These are phyloP conservation scores for Penicillium maclennaniae DNA, from an alignment of 495 filamentous ascomycete species.

Conservation along the genomic window DNA sequence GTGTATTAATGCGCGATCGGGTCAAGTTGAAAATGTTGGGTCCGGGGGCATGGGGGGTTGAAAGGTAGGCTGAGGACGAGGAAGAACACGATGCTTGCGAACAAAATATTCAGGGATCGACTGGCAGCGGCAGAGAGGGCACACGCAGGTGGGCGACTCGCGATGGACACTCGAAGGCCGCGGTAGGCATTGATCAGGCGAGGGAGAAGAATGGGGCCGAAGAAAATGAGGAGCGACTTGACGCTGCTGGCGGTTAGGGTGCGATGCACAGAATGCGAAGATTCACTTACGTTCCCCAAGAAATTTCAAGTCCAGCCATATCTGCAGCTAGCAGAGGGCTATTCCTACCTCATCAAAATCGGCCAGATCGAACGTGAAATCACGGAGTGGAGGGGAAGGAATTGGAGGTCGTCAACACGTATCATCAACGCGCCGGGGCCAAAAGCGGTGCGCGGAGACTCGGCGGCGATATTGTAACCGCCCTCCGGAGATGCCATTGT, in stretches of 20 bases:
- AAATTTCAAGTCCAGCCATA: constrained; percentile 33
- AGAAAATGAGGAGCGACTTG: constrained; percentile 76
- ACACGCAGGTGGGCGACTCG: constrained; percentile 52
- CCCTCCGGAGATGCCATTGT: background rate
- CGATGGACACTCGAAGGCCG: constrained; percentile 53
- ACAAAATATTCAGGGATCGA: constrained; percentile 60
- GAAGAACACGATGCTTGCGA: constrained; percentile 51
- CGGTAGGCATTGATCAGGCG: constrained; percentile 70
- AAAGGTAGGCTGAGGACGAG: constrained; percentile 66
- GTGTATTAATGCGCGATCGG: constrained; percentile 76
- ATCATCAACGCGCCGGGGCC: background rate
- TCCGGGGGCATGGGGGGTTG: constrained; percentile 52
- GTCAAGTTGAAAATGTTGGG: constrained; percentile 80
- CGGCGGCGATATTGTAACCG: background rate
- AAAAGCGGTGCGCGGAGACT: background rate
- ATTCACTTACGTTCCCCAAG: constrained; percentile 36
- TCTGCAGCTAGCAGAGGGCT: constrained; percentile 2
- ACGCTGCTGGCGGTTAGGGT: constrained; percentile 45
- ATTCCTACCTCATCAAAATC: background rate
- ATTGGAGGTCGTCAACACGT: background rate
- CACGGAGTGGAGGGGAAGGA: background rate
- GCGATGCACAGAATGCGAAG: constrained; percentile 1
- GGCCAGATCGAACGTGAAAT: background rate
- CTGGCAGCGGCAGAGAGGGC: constrained; percentile 37
- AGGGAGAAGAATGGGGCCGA: constrained; percentile 80